Evolutionary conservation across 306 rosid species (phyloP).

Genomic region (Calophaca sinica): DNA sequence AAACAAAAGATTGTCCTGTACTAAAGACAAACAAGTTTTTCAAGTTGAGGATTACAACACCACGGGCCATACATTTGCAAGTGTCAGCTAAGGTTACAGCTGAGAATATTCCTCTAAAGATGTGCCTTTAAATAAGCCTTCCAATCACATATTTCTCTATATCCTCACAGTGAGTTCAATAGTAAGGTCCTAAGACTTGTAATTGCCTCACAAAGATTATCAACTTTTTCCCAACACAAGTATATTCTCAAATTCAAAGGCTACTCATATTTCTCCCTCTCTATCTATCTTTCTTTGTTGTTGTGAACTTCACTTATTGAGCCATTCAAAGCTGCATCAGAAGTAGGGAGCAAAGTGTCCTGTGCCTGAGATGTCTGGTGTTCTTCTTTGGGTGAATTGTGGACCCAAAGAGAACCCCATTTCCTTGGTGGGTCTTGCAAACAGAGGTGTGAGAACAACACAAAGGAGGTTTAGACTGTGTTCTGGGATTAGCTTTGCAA

Average conservation of each 20-base stretch:
- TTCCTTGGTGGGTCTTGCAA: conserved; percentile 52
- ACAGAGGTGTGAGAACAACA: conserved; percentile 41
- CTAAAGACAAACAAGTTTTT: conserved; percentile 45
- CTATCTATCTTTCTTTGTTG: not conserved
- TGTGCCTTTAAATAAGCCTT: conserved; percentile 32
- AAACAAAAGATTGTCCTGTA: not conserved
- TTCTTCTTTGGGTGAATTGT: conserved; percentile 71
- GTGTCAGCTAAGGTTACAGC: conserved; percentile 46
- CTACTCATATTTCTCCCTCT: not conserved
- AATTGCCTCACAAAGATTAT: conserved; percentile 24
- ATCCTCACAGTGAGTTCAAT: conserved; percentile 10
- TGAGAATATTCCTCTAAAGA: conserved; percentile 48
- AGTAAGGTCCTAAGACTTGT: conserved; percentile 1
- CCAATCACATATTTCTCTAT: conserved; percentile 46
- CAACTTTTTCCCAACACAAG: not conserved
- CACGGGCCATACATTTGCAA: conserved; percentile 48
- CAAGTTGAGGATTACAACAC: conserved; percentile 28
- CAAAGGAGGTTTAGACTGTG: conserved; percentile 53
- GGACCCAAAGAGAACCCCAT: conserved; percentile 63
- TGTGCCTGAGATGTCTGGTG: conserved; percentile 61
- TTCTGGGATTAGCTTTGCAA: conserved; percentile 55
- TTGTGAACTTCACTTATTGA: not conserved
- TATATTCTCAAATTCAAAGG: conserved; percentile 2
- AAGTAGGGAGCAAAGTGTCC: not conserved
- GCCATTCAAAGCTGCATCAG: conserved; percentile 21